phyloP scores from a whole-genome alignment of 129 eudicot species.

The Flaveria linearis region DNA sequence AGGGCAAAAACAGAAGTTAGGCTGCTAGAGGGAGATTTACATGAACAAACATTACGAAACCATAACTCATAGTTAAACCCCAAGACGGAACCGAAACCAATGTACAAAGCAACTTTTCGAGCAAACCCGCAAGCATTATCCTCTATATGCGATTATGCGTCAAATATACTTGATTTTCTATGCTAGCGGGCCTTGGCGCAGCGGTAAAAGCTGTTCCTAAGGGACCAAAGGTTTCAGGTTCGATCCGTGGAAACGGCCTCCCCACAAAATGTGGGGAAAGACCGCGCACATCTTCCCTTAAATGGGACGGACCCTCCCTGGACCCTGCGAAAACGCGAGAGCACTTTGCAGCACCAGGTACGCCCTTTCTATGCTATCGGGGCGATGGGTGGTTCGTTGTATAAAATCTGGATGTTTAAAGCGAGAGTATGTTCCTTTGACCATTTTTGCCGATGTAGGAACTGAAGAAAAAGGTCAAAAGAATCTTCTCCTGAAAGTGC shows the following conservation, averaged over 20 bases:
- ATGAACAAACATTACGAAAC: constrained; percentile 20
- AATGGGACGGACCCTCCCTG: too few species aligned
- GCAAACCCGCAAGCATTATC: constrained; percentile 16
- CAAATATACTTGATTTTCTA: constrained; percentile 12
- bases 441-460: constrained; percentile 25
- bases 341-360: too few species aligned
- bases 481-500: constrained; percentile 75
- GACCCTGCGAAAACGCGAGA: too few species aligned
- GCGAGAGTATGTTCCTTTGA: constrained; percentile 13
- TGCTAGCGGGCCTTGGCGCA: constrained; percentile 14
- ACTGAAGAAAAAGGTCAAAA: constrained; percentile 39
- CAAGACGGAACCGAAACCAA: constrained; percentile 13
- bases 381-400: constrained; percentile 1
- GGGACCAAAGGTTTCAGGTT: too few species aligned
- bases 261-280: too few species aligned
- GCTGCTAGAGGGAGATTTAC: constrained; percentile 26
- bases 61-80: constrained; percentile 18
- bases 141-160: background rate
- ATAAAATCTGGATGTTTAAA: constrained; percentile 22
- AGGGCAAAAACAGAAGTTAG: constrained; percentile 22
- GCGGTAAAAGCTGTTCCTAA: too few species aligned
- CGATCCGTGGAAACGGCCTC: too few species aligned
- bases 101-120: constrained; percentile 33
- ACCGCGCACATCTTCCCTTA: too few species aligned
- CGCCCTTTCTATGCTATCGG: constrained; percentile 10